A percentile compares a stretch with the other conserved stretches of the same genome.
These are phyloP conservation scores for Aspergillus indologenus DNA, from an alignment of 495 filamentous ascomycete genomes.

Conservation along the genomic window DNA sequence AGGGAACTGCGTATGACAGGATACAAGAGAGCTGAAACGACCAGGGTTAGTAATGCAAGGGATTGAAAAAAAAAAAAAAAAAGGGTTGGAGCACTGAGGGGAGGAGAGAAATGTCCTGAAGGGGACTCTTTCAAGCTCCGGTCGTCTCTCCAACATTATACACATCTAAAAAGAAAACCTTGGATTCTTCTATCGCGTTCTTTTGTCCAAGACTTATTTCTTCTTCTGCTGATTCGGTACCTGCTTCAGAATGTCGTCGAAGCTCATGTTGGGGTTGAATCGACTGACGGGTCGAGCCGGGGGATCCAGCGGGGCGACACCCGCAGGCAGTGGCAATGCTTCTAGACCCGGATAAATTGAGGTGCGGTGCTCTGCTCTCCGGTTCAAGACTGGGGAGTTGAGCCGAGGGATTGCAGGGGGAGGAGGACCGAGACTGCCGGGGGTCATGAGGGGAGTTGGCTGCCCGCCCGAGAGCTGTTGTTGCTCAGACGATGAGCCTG, in stretches of 20 bases:
- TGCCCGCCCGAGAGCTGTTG: slow-evolving; percentile 16
- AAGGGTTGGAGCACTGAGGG: not conserved
- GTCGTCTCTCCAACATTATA: slow-evolving; percentile 5
- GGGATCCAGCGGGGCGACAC: slow-evolving; percentile 47
- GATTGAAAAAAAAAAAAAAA: slow-evolving; percentile 4
- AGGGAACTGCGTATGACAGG: slow-evolving; percentile 12
- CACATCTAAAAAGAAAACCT: slow-evolving; percentile 3
- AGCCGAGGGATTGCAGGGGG: slow-evolving; percentile 44
- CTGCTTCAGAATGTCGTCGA: slow-evolving; percentile 51
- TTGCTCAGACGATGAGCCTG: slow-evolving; percentile 37
- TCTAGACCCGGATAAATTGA: slow-evolving; percentile 51
- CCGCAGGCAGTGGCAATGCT: slow-evolving; percentile 49
- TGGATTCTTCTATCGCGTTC: not conserved
- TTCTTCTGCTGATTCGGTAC: slow-evolving; percentile 45
- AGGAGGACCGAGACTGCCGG: slow-evolving; percentile 28
- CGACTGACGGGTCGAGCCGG: slow-evolving; percentile 38
- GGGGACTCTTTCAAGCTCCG: not conserved
- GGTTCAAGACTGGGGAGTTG: slow-evolving; percentile 36
- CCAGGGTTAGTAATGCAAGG: slow-evolving; percentile 13
- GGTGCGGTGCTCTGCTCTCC: slow-evolving; percentile 35
- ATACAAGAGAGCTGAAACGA: slow-evolving; percentile 10
- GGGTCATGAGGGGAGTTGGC: slow-evolving; percentile 27
- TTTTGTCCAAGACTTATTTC: slow-evolving; percentile 26
- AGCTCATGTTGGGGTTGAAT: slow-evolving; percentile 52
- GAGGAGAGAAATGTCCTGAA: not conserved